phyloP scores from a whole-genome alignment of 768 basidiomycete species.

The Porphyrellus cyaneotinctus region DNA sequence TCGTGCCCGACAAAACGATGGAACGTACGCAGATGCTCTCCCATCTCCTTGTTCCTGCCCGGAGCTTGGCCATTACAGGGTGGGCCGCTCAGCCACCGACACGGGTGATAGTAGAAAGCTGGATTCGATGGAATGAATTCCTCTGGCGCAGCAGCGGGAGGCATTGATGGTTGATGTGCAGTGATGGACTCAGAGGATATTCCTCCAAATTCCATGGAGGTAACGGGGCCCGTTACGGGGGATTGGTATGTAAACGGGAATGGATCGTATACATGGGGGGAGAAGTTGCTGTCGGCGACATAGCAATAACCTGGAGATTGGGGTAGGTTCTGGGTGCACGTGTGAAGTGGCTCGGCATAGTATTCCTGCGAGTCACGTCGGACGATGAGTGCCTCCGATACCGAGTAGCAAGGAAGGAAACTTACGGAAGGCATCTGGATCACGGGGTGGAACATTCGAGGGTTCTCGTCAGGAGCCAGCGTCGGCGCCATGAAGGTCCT shows the following conservation, averaged over 20 bases:
- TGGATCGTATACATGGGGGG: background rate
- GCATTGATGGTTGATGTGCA: conserved; percentile 13
- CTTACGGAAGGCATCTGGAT: conserved; percentile 5
- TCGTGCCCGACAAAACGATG: conserved; percentile 28
- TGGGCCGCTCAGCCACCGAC: conserved; percentile 24
- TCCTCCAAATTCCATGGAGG: background rate
- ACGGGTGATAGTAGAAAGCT: conserved; percentile 11
- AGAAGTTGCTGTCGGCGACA: background rate
- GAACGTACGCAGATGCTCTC: conserved; percentile 19
- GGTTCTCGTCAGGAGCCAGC: background rate
- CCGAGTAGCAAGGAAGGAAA: background rate
- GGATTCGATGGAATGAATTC: background rate
- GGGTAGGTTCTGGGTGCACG: background rate
- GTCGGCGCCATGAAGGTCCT: conserved; percentile 5
- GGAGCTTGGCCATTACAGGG: conserved; percentile 22
- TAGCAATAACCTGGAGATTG: background rate
- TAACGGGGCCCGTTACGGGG: too few species aligned
- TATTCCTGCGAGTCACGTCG: conserved; percentile 8
- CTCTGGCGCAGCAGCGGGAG: conserved; percentile 11
- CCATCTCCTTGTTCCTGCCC: conserved; percentile 30
- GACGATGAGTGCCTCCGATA: background rate
- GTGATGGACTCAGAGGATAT: background rate
- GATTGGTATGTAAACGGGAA: background rate
- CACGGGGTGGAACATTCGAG: background rate
- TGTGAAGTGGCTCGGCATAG: background rate